phyloP scores from a whole-genome alignment of 805 yeast genomes.

The Ogataea trehaloabstinens region DNA sequence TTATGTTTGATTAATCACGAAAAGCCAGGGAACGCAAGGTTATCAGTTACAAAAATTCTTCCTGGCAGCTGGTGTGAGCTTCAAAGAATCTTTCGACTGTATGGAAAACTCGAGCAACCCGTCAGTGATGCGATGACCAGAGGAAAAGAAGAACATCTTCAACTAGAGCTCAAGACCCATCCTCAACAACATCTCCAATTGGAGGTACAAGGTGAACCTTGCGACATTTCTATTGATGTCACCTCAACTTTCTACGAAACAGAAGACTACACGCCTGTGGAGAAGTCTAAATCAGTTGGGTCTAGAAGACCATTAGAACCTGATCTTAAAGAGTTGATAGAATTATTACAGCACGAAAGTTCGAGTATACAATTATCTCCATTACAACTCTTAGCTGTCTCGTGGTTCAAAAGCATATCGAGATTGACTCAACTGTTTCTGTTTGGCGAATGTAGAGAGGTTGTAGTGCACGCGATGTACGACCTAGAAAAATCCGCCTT shows the following conservation, averaged over 20 bases:
- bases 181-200: conserved; percentile 23
- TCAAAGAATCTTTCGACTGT: conserved; percentile 50
- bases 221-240: neutral
- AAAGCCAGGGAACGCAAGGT: conserved; percentile 28
- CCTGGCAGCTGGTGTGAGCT: conserved; percentile 71
- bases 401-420: conserved; percentile 43
- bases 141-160: conserved; percentile 49
- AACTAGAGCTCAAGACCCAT: conserved; percentile 48
- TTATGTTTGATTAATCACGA: conserved; percentile 6
- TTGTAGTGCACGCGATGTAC: conserved; percentile 53
- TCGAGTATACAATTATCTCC: neutral
- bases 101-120: conserved; percentile 33
- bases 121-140: conserved; percentile 40
- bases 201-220: conserved; percentile 2
- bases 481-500: conserved; percentile 26
- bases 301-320: neutral
- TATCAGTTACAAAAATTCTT: conserved; percentile 60
- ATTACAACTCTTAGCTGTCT: conserved; percentile 19
- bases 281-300: too few relatives aligned
- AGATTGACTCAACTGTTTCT: conserved; percentile 41
- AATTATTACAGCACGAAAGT: neutral
- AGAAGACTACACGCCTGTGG: neutral
- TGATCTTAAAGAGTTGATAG: neutral
- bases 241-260: neutral
- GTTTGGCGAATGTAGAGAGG: conserved; percentile 59